Base-by-base conservation (phyloP, 2,329 filamentous ascomycete genomes). In the Trichothecium roseum region DNA sequence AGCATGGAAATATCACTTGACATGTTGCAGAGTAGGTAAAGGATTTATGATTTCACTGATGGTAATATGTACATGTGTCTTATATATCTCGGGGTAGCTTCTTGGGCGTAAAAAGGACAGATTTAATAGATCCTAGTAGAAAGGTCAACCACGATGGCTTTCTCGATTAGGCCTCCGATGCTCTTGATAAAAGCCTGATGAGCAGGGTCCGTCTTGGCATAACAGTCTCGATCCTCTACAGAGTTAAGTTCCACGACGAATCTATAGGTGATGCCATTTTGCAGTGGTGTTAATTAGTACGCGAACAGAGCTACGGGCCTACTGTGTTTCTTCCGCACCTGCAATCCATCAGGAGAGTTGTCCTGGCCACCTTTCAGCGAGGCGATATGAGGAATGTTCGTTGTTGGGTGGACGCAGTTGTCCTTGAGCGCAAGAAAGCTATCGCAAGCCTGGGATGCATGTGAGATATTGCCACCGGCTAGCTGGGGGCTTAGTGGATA, bases 221-320 rank as follows among this genome's bases (percentile, higher is more conserved):
- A 87, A 47, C 84, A 85, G 40, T 77, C 68, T 32, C 80, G 63
- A 49, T 87, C 81, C 42, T 73, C 68, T 14, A 62, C 61, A 16
- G 54, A 78, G 8, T 69, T 66, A 39, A 87, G 86, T 45, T 83
- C 72, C 16, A 70, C 66, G 2, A 87, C 68, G 42, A 86, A 86
- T 0, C 66, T 77, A 50, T 87, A 81, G 1, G 78, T 78, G 34
- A 80, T 72, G 1, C 71, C 79, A 33, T 68, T 64, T 78, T 76
- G 40, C 17, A 20, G 14, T 28, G 30, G 16, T 3, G 8, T 27
- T 40, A 2, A 37, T 10, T 18, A 7, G n/a, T 8, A 35, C 15
- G 9, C 29, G 24, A 8, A 30, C 13, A 4, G 10, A 14, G 8
- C 10, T 16, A 20, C 4, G 12, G 26, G 2, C 8, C 12, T 16